Evolutionary conservation across 495 filamentous ascomycete species (phyloP).

Genomic region (Viridothelium virens): DNA sequence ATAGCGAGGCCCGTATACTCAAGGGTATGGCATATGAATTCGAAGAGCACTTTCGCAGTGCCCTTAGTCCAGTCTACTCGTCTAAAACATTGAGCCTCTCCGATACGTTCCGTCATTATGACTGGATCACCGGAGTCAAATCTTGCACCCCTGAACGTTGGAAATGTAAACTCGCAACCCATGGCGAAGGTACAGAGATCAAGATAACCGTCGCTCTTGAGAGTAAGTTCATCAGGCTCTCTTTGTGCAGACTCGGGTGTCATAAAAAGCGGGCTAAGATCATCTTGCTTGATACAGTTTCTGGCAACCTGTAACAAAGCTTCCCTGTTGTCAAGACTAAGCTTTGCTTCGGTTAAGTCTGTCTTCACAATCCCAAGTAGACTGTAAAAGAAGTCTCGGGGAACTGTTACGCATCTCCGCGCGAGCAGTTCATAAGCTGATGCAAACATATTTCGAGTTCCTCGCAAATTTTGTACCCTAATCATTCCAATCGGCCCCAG

Average conservation of each 20-base stretch:
- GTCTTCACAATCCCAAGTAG: not conserved
- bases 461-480: not conserved
- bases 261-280: not conserved
- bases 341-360: not conserved
- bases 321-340: not conserved
- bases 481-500: not conserved
- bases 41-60: not conserved
- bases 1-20: not conserved
- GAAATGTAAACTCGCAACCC: not conserved
- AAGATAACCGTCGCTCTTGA: not conserved
- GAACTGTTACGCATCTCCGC: too few species aligned
- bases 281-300: not conserved
- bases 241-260: not conserved
- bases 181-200: not conserved
- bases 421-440: not conserved
- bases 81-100: not conserved
- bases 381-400: not conserved
- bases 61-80: not conserved
- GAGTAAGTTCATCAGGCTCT: not conserved
- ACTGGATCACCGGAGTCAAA: too few species aligned
- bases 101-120: too few species aligned
- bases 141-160: too few species aligned
- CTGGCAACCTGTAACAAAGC: not conserved
- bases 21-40: not conserved
- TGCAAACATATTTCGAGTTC: not conserved